Conservation (phyloP, 2,329 filamentous ascomycete species). For the Trichoderma guizhouense region DNA sequence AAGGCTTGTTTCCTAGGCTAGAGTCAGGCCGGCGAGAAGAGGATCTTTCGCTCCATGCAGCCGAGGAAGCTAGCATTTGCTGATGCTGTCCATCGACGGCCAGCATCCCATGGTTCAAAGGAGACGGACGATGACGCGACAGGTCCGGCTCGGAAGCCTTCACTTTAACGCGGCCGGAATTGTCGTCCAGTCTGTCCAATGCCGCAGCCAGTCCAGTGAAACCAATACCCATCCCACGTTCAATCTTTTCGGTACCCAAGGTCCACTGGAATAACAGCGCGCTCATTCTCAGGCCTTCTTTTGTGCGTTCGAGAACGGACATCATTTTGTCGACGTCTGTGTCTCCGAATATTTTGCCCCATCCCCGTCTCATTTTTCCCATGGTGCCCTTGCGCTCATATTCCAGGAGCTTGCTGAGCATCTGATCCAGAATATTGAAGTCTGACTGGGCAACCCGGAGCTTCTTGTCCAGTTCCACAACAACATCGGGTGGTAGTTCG, state of each 20-base stretch:
- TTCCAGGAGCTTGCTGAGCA: slow-evolving; percentile 59
- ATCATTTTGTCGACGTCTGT: slow-evolving; percentile 60
- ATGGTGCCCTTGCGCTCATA: slow-evolving; percentile 60
- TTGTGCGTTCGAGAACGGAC: slow-evolving; percentile 53
- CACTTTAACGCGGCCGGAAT: not conserved
- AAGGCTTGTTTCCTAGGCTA: not conserved
- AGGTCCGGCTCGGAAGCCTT: slow-evolving; percentile 10
- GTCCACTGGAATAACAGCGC: slow-evolving; percentile 64
- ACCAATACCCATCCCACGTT: slow-evolving; percentile 61
- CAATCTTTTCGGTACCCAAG: slow-evolving; percentile 55
- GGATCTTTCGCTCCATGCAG: slow-evolving; percentile 8
- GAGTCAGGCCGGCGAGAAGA: slow-evolving; percentile 9
- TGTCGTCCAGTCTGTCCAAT: slow-evolving; percentile 44
- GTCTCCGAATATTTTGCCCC: slow-evolving; percentile 61
- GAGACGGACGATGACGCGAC: not conserved
- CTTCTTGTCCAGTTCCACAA: slow-evolving; percentile 61
- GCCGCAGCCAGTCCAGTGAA: slow-evolving; percentile 65
- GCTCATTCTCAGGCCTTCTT: slow-evolving; percentile 61
- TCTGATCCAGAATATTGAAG: slow-evolving; percentile 61
- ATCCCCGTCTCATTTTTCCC: slow-evolving; percentile 57
- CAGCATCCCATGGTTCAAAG: not conserved
- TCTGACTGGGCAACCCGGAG: slow-evolving; percentile 59
- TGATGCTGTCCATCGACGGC: not conserved
- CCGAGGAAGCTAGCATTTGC: not conserved
- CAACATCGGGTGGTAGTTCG: slow-evolving; percentile 57